Evolutionary conservation across 139 green algal species (phyloP).

Genomic region (Pleodorina starrii): DNA sequence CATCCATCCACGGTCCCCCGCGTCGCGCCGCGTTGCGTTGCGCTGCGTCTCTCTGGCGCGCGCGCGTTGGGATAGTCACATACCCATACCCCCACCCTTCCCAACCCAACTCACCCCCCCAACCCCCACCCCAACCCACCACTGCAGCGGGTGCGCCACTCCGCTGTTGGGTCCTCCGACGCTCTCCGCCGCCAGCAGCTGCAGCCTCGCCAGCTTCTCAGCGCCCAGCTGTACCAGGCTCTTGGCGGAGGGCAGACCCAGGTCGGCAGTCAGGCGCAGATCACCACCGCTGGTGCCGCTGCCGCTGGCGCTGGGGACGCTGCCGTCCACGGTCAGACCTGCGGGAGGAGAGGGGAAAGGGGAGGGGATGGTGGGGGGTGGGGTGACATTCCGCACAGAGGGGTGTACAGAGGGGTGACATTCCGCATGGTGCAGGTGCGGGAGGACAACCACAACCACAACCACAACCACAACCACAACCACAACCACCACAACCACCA

Average conservation of each 20-base stretch:
- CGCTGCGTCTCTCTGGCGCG: too few species aligned
- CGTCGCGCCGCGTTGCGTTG: too few species aligned
- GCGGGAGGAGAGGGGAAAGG: background rate
- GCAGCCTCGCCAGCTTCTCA: conserved; percentile 84
- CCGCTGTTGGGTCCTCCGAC: conserved; percentile 35
- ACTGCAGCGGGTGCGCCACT: conserved; percentile 42
- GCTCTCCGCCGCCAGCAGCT: conserved; percentile 71
- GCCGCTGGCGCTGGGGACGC: too few species aligned
- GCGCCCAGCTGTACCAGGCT: conserved; percentile 91
- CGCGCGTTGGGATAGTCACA: too few species aligned
- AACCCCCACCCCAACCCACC: background rate
- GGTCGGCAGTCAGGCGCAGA: conserved; percentile 80
- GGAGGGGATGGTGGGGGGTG: background rate
- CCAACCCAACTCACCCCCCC: background rate
- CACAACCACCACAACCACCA: too few species aligned
- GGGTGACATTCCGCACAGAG: too few species aligned
- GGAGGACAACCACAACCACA: too few species aligned
- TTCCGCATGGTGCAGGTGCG: too few species aligned
- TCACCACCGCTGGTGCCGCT: conserved; percentile 22
- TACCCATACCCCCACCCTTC: too few species aligned
- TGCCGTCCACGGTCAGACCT: conserved; percentile 1
- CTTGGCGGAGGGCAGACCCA: conserved; percentile 93
- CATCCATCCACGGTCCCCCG: too few species aligned
- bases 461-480: too few species aligned
- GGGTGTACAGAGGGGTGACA: too few species aligned